These are phyloP conservation scores for Ceratocystis ficicola DNA, from an alignment of 2,329 filamentous ascomycete genomes.

Conservation along the genomic window DNA sequence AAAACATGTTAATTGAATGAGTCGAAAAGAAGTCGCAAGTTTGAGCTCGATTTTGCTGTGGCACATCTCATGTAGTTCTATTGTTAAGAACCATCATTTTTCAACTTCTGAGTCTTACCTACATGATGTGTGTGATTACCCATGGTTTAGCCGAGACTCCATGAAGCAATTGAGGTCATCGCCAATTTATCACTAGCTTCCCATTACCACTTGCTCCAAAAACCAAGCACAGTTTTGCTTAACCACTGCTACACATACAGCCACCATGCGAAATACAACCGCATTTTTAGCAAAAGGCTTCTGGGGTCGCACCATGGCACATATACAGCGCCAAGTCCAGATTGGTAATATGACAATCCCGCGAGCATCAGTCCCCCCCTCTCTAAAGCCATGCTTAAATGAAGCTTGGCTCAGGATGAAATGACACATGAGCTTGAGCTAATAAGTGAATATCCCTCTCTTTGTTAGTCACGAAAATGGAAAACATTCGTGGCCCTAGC, in stretches of 20 bases:
- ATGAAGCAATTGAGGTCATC: not conserved
- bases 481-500: slow-evolving; percentile 53
- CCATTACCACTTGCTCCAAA: not conserved
- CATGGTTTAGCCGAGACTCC: not conserved
- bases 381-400: not conserved
- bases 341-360: slow-evolving; percentile 35
- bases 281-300: slow-evolving; percentile 40
- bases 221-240: no score
- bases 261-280: slow-evolving; percentile 26
- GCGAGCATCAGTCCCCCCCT: slow-evolving; percentile 16
- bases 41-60: no score
- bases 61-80: no score
- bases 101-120: no score
- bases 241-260: slow-evolving; percentile 28
- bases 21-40: no score
- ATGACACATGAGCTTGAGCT: not conserved
- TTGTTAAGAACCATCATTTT: no score
- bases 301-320: slow-evolving; percentile 45
- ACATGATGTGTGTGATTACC: not conserved
- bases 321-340: slow-evolving; percentile 44
- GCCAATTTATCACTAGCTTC: not conserved
- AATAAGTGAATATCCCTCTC: not conserved
- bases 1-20: no score
- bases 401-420: no score
- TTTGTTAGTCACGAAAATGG: slow-evolving; percentile 50